Evolutionary conservation across 495 filamentous ascomycete genomes (phyloP), one percentile per base, ranked within the genome.

Genomic region (Cercophora samala): DNA sequence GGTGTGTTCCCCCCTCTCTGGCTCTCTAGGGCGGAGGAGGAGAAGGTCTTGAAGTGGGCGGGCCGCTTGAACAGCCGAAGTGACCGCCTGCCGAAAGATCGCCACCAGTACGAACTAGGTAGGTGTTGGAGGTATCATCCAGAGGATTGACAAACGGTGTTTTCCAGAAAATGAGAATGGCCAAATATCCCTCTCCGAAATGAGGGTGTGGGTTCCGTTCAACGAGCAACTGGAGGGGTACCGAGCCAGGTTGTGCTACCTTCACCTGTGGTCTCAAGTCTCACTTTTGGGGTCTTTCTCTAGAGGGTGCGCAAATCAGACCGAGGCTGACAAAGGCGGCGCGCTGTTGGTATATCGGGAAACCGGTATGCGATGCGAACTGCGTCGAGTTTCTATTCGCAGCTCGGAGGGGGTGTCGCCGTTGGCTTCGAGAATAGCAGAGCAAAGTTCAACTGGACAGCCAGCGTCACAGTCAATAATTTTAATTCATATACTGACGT

Each of bases 311-410:
- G 19, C 55, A 60, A 13, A 24, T 21, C 52, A 46, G 26, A 52
- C 25, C 46, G 60, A 67, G 60, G 60, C 60, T 67, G 53, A 63
- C 60, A 53, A 54, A 56, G n/a, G 22, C 6, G 53, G 53, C 6
- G 53, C 6, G 53, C 53, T 53, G 23, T n/a, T 51, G 24, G 64
- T 23, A 15, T 19, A 32, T 66, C 29, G 37, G n/a, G 1, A 19
- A 54, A 13, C 1, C 37, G 13, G 37, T 46, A 46, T 46, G 25
- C 23, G 26, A 29, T 64, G 62, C 15, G 42, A 23, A 26, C 51
- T 17, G 42, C 24, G 21, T 11, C 51, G 5, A 25, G 23, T 15
- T 15, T 53, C n/a, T 26, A 15, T 18, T 46, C 37, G 37, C 37
- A 29, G 29, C 18, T 26, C 53, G 53, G 53, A 56, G 53, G n/a